Conservation (phyloP, 106 monocot species). For the Apostasia ramifera region DNA sequence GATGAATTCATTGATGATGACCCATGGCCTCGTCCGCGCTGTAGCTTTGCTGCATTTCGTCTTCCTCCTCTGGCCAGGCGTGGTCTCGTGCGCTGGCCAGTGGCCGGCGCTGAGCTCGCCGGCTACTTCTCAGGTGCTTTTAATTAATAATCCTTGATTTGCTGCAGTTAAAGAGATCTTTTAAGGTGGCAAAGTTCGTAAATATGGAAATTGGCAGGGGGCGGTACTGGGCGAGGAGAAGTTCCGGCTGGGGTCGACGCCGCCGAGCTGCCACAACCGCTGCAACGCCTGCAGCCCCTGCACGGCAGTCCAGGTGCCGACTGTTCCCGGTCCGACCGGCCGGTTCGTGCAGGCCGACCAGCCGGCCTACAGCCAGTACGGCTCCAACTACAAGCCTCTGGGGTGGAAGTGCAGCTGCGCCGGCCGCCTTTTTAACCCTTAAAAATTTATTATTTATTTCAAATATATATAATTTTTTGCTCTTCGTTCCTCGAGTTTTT, state of each 20-base stretch:
- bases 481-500: too few species aligned
- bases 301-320: slow-evolving; percentile 80
- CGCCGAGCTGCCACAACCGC: slow-evolving; percentile 87
- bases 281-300: slow-evolving; percentile 85
- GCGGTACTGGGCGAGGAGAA: slow-evolving; percentile 51
- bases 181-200: background rate
- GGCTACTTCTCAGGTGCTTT: background rate
- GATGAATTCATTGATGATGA: slow-evolving; percentile 1
- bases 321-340: slow-evolving; percentile 23
- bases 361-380: slow-evolving; percentile 20
- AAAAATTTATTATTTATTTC: background rate
- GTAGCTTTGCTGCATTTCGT: background rate
- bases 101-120: background rate
- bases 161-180: background rate
- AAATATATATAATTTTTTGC: too few species aligned
- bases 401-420: slow-evolving; percentile 87
- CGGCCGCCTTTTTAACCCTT: slow-evolving; percentile 63
- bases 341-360: slow-evolving; percentile 4
- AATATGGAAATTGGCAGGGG: background rate
- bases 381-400: slow-evolving; percentile 85
- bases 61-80: background rate
- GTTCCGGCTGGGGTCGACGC: slow-evolving; percentile 73
- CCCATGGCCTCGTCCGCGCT: background rate
- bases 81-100: background rate
- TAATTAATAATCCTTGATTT: too few species aligned